phyloP scores from a whole-genome alignment of 1,139 yeast species.

The Saccharomyces hybrid region DNA sequence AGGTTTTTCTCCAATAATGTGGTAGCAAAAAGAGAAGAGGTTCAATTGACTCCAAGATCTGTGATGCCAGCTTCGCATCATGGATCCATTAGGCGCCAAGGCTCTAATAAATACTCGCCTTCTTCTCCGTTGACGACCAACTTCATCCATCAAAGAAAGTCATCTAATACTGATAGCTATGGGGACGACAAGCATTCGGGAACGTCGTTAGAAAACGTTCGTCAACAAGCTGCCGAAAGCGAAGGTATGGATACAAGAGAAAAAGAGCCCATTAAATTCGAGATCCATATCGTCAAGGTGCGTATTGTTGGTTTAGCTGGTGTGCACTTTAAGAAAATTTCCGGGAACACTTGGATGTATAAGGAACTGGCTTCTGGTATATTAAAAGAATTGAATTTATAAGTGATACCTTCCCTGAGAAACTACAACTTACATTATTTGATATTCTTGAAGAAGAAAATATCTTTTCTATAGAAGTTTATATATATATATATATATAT shows the following conservation, averaged over 20 bases:
- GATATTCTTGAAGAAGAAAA: neutral
- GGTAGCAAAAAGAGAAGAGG: no score
- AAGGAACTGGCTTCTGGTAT: conserved; percentile 88
- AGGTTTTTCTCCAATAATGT: no score
- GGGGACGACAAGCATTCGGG: neutral
- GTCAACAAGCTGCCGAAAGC: neutral
- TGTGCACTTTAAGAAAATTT: conserved; percentile 85
- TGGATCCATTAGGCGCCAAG: neutral
- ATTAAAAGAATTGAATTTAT: conserved; percentile 67
- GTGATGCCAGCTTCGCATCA: neutral
- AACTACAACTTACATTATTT: conserved; percentile 1
- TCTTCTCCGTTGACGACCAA: neutral
- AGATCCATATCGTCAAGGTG: conserved; percentile 86
- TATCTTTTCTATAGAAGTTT: neutral
- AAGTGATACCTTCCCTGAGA: neutral
- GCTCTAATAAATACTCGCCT: neutral
- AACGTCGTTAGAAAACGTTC: neutral
- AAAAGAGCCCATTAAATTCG: conserved; percentile 50
- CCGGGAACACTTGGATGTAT: conserved; percentile 95
- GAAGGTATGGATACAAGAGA: neutral
- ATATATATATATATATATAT: neutral
- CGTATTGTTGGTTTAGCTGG: conserved; percentile 89
- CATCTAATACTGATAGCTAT: neutral
- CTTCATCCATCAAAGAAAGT: neutral
- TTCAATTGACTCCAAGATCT: conserved; percentile 1